Evolutionary conservation across 2,329 filamentous ascomycete genomes (phyloP).

Genomic region (Pseudogymnoascus destructans): DNA sequence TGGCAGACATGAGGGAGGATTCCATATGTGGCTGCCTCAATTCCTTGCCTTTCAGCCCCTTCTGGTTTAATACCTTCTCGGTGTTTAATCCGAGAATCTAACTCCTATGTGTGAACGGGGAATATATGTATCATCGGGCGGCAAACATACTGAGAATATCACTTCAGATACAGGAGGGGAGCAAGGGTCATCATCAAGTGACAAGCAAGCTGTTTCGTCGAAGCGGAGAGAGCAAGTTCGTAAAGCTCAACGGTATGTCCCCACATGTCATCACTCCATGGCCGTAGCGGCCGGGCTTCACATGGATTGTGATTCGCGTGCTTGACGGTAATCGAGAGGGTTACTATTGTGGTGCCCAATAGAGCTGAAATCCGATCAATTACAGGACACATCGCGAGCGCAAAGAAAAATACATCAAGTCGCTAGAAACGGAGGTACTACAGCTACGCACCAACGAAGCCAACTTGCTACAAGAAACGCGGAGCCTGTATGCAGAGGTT

Average conservation of each 20-base stretch:
- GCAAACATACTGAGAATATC: not conserved
- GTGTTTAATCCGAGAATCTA: not conserved
- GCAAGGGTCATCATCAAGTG: not conserved
- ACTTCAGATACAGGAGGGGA: not conserved
- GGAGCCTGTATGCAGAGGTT: conserved; percentile 16
- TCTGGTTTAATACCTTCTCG: not conserved
- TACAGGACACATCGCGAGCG: conserved; percentile 24
- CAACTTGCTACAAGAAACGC: conserved; percentile 15
- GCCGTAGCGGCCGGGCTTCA: not conserved
- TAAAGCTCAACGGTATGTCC: not conserved
- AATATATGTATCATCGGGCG: not conserved
- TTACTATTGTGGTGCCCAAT: not conserved
- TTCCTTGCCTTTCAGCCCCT: not conserved
- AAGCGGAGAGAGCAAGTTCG: conserved; percentile 1
- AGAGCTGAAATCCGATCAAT: not conserved
- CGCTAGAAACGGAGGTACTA: conserved; percentile 21
- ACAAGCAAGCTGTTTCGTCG: not conserved
- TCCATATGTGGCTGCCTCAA: not conserved
- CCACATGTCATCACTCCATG: no score
- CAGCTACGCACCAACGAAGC: conserved; percentile 17
- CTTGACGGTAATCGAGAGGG: not conserved
- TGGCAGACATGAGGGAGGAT: not conserved
- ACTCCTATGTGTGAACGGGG: not conserved
- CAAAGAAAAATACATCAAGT: conserved; percentile 23
- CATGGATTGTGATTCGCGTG: not conserved